Evolutionary conservation across 768 basidiomycete genomes (phyloP), one percentile per base, ranked within the genome.

Genomic region (Hydnomerulius pinastri): DNA sequence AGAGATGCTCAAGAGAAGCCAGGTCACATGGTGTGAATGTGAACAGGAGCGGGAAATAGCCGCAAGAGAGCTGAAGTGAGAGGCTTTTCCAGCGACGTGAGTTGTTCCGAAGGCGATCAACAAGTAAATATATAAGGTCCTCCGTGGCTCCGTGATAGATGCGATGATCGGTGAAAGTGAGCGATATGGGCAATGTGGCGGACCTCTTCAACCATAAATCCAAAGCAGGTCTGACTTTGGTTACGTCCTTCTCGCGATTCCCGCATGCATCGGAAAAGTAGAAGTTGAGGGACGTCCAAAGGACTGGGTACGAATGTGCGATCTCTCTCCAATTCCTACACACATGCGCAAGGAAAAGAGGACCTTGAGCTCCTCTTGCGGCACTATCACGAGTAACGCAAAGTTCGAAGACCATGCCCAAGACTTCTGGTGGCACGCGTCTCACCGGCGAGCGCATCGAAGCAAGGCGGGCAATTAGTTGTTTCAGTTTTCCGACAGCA

Each of bases 371-470:
- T 11, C 24, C 21, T 3, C 21, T 18, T n/a, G 11, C 30, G 13
- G 27, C 35, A 18, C 17, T 42, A 17, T 13, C 28, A 18, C 4
- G 18, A 20, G 3, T n/a, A 4, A 59, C 28, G 35, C 28, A 56
- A 13, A 53, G 7, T 18, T 50, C 48, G 25, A 57, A 64, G 8
- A 62, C 41, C 25, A 43, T 20, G 10, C 33, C 23, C 25, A 75
- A 45, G 76, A 80, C 66, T 70, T 82, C 57, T 4, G 50, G 29
- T 13, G 57, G 62, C 20, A 61, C 30, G 12, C 42, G 35, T n/a
- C 45, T 47, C 29, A 55, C 32, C 4, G 50, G 54, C 15, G 50
- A 49, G 40, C 4, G 24, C 27, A 25, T 6, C 4, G 40, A 15
- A 13, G 28, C 21, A 6, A 36, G 30, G 35, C 9, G 21, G 5